phyloP scores from a whole-genome alignment of 768 basidiomycete species.

The Trametes gibbosa region DNA sequence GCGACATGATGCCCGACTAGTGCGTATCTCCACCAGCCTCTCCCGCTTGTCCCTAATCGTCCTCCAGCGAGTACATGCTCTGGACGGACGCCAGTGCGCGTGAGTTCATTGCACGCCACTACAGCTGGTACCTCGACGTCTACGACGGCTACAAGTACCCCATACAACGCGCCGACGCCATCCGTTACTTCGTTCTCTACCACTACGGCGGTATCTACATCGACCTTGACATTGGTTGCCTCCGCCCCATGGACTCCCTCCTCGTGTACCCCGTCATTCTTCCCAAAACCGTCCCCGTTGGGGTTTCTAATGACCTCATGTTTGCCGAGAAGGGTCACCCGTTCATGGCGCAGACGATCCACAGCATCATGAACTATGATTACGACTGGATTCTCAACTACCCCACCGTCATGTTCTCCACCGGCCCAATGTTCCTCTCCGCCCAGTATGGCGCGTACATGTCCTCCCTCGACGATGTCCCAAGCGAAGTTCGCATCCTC shows the following conservation, averaged over 20 bases:
- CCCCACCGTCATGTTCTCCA: slow-evolving; percentile 99
- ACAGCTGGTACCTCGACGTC: slow-evolving; percentile 90
- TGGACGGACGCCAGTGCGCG: slow-evolving; percentile 95
- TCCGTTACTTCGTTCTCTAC: slow-evolving; percentile 97
- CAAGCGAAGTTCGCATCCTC: slow-evolving; percentile 79
- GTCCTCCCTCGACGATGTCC: slow-evolving; percentile 47
- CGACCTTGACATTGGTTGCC: slow-evolving; percentile 95
- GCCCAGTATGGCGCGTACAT: slow-evolving; percentile 88
- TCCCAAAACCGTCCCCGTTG: slow-evolving; percentile 94
- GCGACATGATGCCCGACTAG: slow-evolving; percentile 95
- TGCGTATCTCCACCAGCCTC: slow-evolving; percentile 42
- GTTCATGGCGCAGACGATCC: slow-evolving; percentile 90
- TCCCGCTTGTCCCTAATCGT: slow-evolving; percentile 14
- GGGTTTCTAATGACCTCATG: slow-evolving; percentile 97
- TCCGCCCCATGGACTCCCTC: slow-evolving; percentile 81
- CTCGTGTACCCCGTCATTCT: slow-evolving; percentile 85
- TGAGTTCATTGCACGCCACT: slow-evolving; percentile 83
- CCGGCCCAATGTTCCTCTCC: slow-evolving; percentile 98
- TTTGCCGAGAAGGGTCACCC: slow-evolving; percentile 82
- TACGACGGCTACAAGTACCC: slow-evolving; percentile 89
- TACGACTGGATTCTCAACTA: slow-evolving; percentile 95
- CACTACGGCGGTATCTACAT: slow-evolving; percentile 95
- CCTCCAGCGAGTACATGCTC: slow-evolving; percentile 83
- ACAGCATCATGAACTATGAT: slow-evolving; percentile 88
- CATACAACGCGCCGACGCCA: slow-evolving; percentile 95